Conservation (phyloP, 2,329 filamentous ascomycete species). For the Didymella sp. region DNA sequence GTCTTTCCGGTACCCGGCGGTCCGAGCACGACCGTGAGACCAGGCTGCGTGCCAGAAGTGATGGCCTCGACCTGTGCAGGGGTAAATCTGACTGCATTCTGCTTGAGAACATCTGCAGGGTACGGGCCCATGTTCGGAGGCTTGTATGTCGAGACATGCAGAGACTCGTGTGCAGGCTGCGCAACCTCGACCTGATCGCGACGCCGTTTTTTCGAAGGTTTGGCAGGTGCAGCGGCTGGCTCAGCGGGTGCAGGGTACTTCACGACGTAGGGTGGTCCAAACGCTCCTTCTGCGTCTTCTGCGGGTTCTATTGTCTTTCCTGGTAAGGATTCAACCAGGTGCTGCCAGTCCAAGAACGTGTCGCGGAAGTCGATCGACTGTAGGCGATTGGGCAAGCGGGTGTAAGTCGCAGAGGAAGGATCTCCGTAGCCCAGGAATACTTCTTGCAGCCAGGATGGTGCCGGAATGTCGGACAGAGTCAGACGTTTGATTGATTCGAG, state of each 20-base stretch:
- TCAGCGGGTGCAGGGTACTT: conserved; percentile 60
- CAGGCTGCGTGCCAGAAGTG: conserved; percentile 90
- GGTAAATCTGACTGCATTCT: conserved; percentile 87
- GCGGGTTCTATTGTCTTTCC: conserved; percentile 84
- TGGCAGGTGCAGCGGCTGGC: conserved; percentile 56
- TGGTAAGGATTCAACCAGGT: conserved; percentile 88
- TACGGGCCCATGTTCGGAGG: conserved; percentile 90
- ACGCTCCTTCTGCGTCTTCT: conserved; percentile 73
- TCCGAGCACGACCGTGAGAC: conserved; percentile 90
- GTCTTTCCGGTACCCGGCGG: conserved; percentile 98
- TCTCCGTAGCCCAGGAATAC: conserved; percentile 98
- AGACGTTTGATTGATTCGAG: conserved; percentile 89
- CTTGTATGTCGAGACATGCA: conserved; percentile 89
- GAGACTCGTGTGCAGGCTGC: conserved; percentile 67
- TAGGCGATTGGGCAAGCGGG: conserved; percentile 77
- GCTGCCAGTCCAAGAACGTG: conserved; percentile 95
- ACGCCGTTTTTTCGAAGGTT: conserved; percentile 83
- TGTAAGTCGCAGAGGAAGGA: conserved; percentile 85
- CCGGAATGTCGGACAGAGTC: conserved; percentile 80
- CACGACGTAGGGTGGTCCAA: conserved; percentile 87
- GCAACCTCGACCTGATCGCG: conserved; percentile 72
- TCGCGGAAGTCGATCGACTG: conserved; percentile 87
- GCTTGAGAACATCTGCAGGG: conserved; percentile 79
- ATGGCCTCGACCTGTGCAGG: conserved; percentile 91
- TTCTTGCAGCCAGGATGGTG: conserved; percentile 92